phyloP scores from a whole-genome alignment of 2,329 filamentous ascomycete species.

The Fusarium chuoi region DNA sequence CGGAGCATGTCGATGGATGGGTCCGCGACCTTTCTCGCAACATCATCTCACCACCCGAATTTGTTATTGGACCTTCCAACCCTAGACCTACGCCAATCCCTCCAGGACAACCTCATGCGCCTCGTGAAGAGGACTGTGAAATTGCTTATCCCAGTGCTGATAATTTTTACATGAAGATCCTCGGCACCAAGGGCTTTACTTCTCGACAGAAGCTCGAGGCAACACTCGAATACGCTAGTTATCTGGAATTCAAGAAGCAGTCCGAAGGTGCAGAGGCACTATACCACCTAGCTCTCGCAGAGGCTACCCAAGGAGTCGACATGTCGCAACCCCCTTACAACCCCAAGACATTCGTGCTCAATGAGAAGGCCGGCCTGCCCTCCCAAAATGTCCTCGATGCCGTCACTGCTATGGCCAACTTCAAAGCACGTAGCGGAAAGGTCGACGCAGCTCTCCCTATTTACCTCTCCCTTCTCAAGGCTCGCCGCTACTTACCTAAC shows the following conservation, averaged over 20 bases:
- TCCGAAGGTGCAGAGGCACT: conserved; percentile 74
- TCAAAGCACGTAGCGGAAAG: conserved; percentile 77
- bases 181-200: conserved; percentile 83
- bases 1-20: conserved; percentile 85
- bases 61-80: conserved; percentile 85
- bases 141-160: conserved; percentile 76
- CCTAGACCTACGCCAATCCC: conserved; percentile 80
- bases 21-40: conserved; percentile 74
- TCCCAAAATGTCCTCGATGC: conserved; percentile 80
- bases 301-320: conserved; percentile 70
- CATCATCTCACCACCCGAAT: conserved; percentile 75
- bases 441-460: conserved; percentile 79
- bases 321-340: conserved; percentile 61
- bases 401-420: conserved; percentile 80
- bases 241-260: conserved; percentile 80
- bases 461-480: conserved; percentile 84
- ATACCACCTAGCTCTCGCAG: conserved; percentile 79
- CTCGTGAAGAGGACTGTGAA: conserved; percentile 80
- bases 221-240: conserved; percentile 84
- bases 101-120: conserved; percentile 68
- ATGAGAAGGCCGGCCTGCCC: conserved; percentile 64
- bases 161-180: conserved; percentile 81
- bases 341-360: conserved; percentile 70
- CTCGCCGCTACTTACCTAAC: conserved; percentile 70
- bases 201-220: conserved; percentile 84